Evolutionary conservation across 83 land plant genomes (phyloP), one percentile per base, ranked within the genome.

Genomic region (Picea engelmannii): DNA sequence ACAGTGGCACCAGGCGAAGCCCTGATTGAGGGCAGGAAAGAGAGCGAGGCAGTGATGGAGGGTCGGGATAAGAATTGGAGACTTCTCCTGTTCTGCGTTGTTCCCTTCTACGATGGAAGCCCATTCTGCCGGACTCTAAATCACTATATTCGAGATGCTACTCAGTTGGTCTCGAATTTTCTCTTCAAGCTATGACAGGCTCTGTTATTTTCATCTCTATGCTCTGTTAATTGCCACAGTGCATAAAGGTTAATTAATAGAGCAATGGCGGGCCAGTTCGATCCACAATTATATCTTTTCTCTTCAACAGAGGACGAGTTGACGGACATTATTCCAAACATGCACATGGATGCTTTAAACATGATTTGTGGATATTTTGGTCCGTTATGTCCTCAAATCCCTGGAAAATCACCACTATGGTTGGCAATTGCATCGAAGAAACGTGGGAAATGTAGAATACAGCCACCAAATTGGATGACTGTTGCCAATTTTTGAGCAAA

Each of bases 401-500:
- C 92, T 52, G 88, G 88, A 10, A 86, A 88, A 62, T 98, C 96
- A 20, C 99, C 98, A 24, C 82, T 98, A 15, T 97, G 99, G 99
- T 89, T 97, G 31, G 31, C 31, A 27, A 27, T 27, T 27, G 31
- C 31, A 27, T 27, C 31, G 31, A 27, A 27, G 31, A 27, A 27
- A 27, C 31, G 31, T 27, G 31, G 31, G 31, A 27, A 27, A 27
- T 27, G 31, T 27, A 27, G 16, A 31, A 91, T 97, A 79, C 92
- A 92, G 62, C 80, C 94, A 17, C 99, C 99, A 20, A 89, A 90
- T 31, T 95, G 99, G 99, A 95, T 97, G 99, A 83, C 91, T 78
- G 91, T 94, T 31, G 44, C 44, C 44, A 40, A 40, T 40, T 40
- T 40, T 40, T 40, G 44, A 40, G 44, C 6, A 40, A 40, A 40